Evolutionary conservation across 805 yeast genomes (phyloP).

Genomic region (Kuraishia piskuri): DNA sequence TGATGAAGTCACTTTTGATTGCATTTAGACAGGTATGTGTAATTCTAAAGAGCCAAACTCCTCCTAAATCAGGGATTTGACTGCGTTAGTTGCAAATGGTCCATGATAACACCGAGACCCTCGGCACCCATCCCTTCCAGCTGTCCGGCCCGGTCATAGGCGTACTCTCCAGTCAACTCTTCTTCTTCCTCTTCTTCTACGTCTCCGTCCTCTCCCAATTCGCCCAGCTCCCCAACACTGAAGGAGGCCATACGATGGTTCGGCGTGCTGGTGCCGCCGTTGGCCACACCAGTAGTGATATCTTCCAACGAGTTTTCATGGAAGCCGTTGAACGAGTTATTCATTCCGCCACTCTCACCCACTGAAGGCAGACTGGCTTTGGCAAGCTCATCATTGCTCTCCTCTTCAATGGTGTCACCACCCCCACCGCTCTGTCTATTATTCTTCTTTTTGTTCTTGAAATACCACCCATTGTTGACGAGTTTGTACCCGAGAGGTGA

Average conservation of each 20-base stretch:
- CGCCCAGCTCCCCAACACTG: not conserved
- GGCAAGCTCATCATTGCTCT: constrained; percentile 1
- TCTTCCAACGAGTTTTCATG: not conserved
- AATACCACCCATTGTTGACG: not conserved
- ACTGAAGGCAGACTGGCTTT: not conserved
- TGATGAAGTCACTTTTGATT: too few relatives aligned
- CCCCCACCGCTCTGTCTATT: not conserved
- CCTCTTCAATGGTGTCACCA: not conserved
- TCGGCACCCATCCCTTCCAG: too few relatives aligned
- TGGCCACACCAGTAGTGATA: not conserved
- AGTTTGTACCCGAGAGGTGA: constrained; percentile 4
- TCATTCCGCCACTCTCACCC: not conserved
- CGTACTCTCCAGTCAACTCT: not conserved
- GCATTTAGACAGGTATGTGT: too few relatives aligned
- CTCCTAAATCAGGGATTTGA: too few relatives aligned
- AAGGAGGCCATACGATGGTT: not conserved
- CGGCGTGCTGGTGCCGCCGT: not conserved
- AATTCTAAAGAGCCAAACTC: not conserved
- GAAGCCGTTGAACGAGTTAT: not conserved
- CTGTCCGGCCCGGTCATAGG: not conserved
- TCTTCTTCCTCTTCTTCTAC: not conserved
- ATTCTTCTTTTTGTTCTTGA: constrained; percentile 1
- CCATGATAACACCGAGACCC: too few relatives aligned
- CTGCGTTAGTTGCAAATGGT: not conserved
- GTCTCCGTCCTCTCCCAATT: not conserved